Evolutionary conservation across 2,329 filamentous ascomycete species (phyloP).

Genomic region (Botrytis elliptica): DNA sequence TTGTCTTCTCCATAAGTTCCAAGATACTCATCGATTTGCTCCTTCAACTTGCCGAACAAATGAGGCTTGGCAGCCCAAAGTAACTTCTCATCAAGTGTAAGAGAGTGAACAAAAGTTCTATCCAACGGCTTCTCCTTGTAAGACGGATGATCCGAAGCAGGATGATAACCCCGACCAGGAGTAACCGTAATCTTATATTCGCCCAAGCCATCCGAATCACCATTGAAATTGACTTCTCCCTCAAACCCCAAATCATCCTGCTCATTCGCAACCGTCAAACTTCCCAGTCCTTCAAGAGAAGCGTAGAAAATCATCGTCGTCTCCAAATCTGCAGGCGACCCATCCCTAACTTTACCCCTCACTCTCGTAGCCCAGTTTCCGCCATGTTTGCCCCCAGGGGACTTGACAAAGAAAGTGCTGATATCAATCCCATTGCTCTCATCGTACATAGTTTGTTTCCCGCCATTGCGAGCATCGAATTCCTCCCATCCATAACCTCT

Average conservation of each 20-base stretch:
- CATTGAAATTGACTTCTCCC: slow-evolving; percentile 66
- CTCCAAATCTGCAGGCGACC: slow-evolving; percentile 64
- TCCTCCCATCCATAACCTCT: slow-evolving; percentile 97
- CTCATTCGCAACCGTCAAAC: slow-evolving; percentile 58
- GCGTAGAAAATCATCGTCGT: slow-evolving; percentile 82
- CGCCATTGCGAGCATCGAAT: slow-evolving; percentile 86
- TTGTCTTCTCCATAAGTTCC: slow-evolving; percentile 61
- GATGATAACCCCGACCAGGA: slow-evolving; percentile 62
- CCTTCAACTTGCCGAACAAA: slow-evolving; percentile 62
- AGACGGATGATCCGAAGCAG: slow-evolving; percentile 63
- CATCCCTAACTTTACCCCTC: slow-evolving; percentile 73
- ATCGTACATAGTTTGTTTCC: slow-evolving; percentile 88
- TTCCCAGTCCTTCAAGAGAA: slow-evolving; percentile 72
- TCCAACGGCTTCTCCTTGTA: slow-evolving; percentile 69
- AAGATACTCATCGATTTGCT: slow-evolving; percentile 58
- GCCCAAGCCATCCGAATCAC: slow-evolving; percentile 69
- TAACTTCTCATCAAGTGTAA: slow-evolving; percentile 62
- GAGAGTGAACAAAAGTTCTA: slow-evolving; percentile 71
- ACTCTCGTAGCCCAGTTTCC: slow-evolving; percentile 92
- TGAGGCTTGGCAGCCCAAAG: slow-evolving; percentile 83
- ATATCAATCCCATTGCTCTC: slow-evolving; percentile 84
- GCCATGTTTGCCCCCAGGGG: slow-evolving; percentile 79
- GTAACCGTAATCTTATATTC: slow-evolving; percentile 79
- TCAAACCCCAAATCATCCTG: slow-evolving; percentile 54
- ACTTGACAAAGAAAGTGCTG: slow-evolving; percentile 90